Evolutionary conservation across 2,329 filamentous ascomycete species (phyloP), one percentile per base, ranked within the genome.

Genomic region (Calonectria pteridis): DNA sequence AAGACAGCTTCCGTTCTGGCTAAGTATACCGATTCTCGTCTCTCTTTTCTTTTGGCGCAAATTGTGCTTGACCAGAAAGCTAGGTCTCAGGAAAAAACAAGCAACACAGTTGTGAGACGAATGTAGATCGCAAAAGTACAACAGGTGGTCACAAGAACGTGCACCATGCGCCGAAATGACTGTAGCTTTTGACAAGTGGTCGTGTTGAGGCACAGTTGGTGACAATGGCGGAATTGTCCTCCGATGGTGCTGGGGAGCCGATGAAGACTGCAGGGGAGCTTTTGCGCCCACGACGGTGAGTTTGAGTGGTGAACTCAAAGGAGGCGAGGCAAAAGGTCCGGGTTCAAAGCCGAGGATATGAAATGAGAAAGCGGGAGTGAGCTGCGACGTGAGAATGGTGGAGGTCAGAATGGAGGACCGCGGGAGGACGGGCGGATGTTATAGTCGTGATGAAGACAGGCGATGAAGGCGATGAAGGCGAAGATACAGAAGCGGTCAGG

Each of bases 201-300:
- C 29, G 37, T 35, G 43, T 35, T 28, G 31, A 13, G 46, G 26
- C 23, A 26, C 29, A 63, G 53, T 65, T 64, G 64, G 35, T 35
- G 33, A 65, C 46, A 64, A 18, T 59, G 62, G 33, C 65, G 53
- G 37, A 64, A 72, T 43, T 49, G 71, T 66, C 64, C 66, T 59
- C 26, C 50, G 71, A 62, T 66, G 43, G 51, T 33, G 35, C 58
- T 69, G 55, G 33, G 16, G 59, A 72, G 66, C 31, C 51, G 50
- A 69, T 49, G 37, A 51, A 29, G 53, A 50, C 58, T 50, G 55
- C n/a, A 64, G 23, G 51, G 69, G 31, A 55, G 62, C 58, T 26
- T 31, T 59, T 62, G 31, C 18, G 64, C 46, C 26, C 29, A 62
- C 14, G 23, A 46, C 23, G 51, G 65, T 46, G 65, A 63, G 69